phyloP scores from a whole-genome alignment of 345 rosid genomes.

The Syzygium jambos region DNA sequence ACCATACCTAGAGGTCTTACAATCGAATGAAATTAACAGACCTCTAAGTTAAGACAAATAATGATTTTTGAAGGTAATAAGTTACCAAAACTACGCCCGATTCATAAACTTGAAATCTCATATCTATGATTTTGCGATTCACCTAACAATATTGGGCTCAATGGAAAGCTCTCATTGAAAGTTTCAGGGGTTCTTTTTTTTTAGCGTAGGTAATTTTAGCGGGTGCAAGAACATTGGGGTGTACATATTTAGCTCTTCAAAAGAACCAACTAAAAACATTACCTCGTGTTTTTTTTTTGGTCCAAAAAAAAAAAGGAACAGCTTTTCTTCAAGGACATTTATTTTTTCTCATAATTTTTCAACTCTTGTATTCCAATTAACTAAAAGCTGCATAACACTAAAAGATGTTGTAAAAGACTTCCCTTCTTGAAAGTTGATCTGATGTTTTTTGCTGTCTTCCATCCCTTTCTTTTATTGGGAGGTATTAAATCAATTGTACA shows the following conservation, averaged over 20 bases:
- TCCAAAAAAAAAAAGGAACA: not conserved
- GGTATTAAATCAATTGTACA: not conserved
- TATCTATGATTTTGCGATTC: not conserved
- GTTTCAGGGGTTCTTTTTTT: not conserved
- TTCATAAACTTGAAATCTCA: not conserved
- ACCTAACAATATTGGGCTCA: not conserved
- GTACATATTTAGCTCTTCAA: not conserved
- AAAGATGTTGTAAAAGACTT: not conserved
- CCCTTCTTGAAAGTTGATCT: not conserved
- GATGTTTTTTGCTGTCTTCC: not conserved
- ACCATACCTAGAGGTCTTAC: not conserved
- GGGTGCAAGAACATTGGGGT: not conserved
- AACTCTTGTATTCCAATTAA: not conserved
- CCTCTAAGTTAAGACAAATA: not conserved
- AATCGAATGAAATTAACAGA: not conserved
- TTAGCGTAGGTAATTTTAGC: not conserved
- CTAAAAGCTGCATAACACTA: not conserved
- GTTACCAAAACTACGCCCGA: not conserved
- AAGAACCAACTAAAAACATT: not conserved
- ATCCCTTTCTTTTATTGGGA: not conserved
- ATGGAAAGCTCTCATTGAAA: not conserved
- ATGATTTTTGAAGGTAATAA: not conserved
- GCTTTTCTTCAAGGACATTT: not conserved
- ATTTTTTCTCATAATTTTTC: not conserved
- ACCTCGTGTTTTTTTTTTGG: not conserved